Conservation (phyloP, 2,329 filamentous ascomycete genomes). For the Penicillium sp. region DNA sequence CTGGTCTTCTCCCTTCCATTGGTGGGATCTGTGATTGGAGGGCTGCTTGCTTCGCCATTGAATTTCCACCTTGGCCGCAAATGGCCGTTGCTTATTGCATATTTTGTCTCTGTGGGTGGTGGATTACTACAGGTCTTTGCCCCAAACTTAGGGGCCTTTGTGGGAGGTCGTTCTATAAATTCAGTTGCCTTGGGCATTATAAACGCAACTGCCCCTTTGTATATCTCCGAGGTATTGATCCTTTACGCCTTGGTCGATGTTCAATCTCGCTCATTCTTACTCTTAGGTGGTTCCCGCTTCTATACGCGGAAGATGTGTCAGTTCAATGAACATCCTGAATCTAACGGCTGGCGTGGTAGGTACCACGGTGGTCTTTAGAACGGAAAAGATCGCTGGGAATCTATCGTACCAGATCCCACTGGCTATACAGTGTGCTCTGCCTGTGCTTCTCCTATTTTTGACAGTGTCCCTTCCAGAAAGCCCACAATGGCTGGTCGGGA, state of each 20-base stretch:
- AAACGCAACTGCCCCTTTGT: slow-evolving; percentile 38
- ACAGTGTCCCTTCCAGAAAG: slow-evolving; percentile 37
- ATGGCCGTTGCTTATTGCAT: slow-evolving; percentile 35
- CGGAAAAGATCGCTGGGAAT: slow-evolving; percentile 27
- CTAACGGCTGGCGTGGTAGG: slow-evolving; percentile 34
- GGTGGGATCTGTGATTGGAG: slow-evolving; percentile 36
- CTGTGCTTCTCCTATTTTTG: slow-evolving; percentile 30
- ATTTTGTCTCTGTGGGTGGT: slow-evolving; percentile 35
- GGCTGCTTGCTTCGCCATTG: slow-evolving; percentile 34
- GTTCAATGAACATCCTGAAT: slow-evolving; percentile 35
- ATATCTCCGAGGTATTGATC: slow-evolving; percentile 34
- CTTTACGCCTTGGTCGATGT: not conserved
- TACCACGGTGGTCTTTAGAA: slow-evolving; percentile 37
- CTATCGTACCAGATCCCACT: slow-evolving; percentile 39
- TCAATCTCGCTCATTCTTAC: not conserved
- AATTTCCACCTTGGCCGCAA: slow-evolving; percentile 39
- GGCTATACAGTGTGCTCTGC: slow-evolving; percentile 37
- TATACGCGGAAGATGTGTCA: slow-evolving; percentile 35
- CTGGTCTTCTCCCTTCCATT: slow-evolving; percentile 39
- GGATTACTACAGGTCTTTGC: slow-evolving; percentile 40
- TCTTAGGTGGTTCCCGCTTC: slow-evolving; percentile 33
- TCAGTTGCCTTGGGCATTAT: slow-evolving; percentile 35
- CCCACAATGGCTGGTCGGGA: slow-evolving; percentile 35
- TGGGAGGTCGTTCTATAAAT: slow-evolving; percentile 36
- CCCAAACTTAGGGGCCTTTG: slow-evolving; percentile 36